Base-by-base conservation (phyloP, 1,139 yeast genomes). In the Zygoascus hellenicus region DNA sequence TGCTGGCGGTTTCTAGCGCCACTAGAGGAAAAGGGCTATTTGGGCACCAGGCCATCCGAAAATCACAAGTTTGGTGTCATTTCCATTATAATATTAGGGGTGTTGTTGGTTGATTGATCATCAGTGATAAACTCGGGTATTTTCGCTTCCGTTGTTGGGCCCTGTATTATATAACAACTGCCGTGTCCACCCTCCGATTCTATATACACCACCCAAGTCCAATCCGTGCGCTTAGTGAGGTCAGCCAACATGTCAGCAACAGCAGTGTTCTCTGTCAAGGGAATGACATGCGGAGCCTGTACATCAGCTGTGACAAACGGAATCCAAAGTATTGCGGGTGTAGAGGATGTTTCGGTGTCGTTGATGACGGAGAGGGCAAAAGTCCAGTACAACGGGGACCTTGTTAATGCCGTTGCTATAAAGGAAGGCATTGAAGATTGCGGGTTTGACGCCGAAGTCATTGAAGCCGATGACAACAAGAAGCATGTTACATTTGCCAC, bases 271-370 rank as follows among this genome's bases (percentile, higher is more conserved):
- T 47, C 55, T 14, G 52, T 65, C 2, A 57, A 54, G 14, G 96
- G 96, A 4, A 89, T 89, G 96, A 87, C 96, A 5, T 89, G 96
- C 60, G 85, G 92, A 2, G 77, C 94, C 0, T 89, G 96, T 62
- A 77, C 81, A 2, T 72, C 80, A 1, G 69, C 90, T 0, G 78
- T 89, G 33, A 78, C 83, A 1, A 64, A 65, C 16, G 78, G 81
- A 1, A 65, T 87, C 28, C 70, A 71, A 47, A 55, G 60, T 0
- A 40, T 76, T 4, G 63, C 64, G 0, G 88, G 86, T 1, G 80
- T 80, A 2, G 59, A 39, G 2, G 59, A 61, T 15, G 89, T 72
- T 0, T 69, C 75, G 11, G 86, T 89, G 2, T 83, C 95, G 1
- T 70, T 86, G 26, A 71, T 85, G 19, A 87, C 96, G 0, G 90